Evolutionary conservation across 306 rosid species (phyloP).

Genomic region (Quillaja saponaria): DNA sequence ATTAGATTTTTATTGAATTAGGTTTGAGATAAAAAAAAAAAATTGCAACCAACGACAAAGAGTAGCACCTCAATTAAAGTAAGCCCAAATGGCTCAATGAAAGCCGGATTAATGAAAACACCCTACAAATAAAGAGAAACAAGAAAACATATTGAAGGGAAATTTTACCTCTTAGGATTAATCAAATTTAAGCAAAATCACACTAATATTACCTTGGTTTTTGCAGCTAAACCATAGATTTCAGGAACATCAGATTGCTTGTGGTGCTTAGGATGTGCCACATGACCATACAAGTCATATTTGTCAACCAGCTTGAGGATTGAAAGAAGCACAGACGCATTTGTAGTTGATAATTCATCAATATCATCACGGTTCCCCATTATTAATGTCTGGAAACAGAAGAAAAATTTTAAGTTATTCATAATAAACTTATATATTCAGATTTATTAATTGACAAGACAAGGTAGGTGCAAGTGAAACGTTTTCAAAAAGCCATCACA

Average conservation of each 20-base stretch:
- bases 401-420: constrained; percentile 1
- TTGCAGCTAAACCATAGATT: constrained; percentile 63
- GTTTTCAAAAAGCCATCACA: not conserved
- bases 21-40: no score
- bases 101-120: constrained; percentile 66
- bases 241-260: constrained; percentile 64
- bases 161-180: no score
- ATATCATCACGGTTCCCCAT: constrained; percentile 68
- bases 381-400: constrained; percentile 47
- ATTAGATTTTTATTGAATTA: no score
- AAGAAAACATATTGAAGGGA: no score
- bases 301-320: constrained; percentile 60
- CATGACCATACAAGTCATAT: constrained; percentile 62
- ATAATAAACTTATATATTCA: no score
- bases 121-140: constrained; percentile 39
- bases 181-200: no score
- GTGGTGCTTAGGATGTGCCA: constrained; percentile 65
- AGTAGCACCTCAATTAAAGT: constrained; percentile 54
- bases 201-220: constrained; percentile 51
- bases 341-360: constrained; percentile 60
- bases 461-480: not conserved
- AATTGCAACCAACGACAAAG: no score
- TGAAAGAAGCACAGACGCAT: constrained; percentile 56
- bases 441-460: no score
- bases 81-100: constrained; percentile 65